These are phyloP conservation scores for Pythium phragmiticola DNA, from an alignment of 352 stramenopile genomes.

Conservation along the genomic window DNA sequence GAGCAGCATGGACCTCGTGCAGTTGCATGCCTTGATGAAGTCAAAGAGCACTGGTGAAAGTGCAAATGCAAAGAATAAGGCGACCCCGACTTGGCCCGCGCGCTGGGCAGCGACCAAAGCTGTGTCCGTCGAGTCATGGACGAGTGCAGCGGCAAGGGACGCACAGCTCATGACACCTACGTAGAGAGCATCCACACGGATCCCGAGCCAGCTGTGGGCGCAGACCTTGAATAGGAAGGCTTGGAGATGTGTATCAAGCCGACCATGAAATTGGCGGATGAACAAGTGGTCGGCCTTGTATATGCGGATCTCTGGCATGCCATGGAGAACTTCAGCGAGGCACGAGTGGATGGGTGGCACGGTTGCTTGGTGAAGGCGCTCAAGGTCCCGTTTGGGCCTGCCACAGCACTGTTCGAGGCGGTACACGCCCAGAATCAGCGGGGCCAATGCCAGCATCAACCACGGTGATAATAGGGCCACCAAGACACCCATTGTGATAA, in stretches of 20 bases:
- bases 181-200: conserved; percentile 15
- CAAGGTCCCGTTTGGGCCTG: conserved; percentile 85
- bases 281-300: conserved; percentile 51
- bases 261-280: conserved; percentile 41
- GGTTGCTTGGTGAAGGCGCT: conserved; percentile 92
- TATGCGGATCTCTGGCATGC: conserved; percentile 92
- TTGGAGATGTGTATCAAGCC: conserved; percentile 57
- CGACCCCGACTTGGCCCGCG: conserved; percentile 52
- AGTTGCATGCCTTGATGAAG: conserved; percentile 58
- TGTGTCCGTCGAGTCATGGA: neutral
- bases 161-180: neutral
- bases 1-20: conserved; percentile 69
- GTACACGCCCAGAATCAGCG: conserved; percentile 55
- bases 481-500: conserved; percentile 32
- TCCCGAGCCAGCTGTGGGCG: conserved; percentile 61
- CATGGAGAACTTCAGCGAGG: conserved; percentile 93
- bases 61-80: conserved; percentile 47
- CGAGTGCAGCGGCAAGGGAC: conserved; percentile 5
- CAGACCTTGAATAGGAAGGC: conserved; percentile 64
- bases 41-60: conserved; percentile 66
- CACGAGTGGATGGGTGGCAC: conserved; percentile 91
- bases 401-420: conserved; percentile 90
- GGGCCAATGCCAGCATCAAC: conserved; percentile 64
- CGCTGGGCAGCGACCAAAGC: neutral
- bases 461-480: conserved; percentile 12